Base-by-base conservation (phyloP, 1,139 yeast genomes). In the Lodderomyces oxycetoniae region DNA sequence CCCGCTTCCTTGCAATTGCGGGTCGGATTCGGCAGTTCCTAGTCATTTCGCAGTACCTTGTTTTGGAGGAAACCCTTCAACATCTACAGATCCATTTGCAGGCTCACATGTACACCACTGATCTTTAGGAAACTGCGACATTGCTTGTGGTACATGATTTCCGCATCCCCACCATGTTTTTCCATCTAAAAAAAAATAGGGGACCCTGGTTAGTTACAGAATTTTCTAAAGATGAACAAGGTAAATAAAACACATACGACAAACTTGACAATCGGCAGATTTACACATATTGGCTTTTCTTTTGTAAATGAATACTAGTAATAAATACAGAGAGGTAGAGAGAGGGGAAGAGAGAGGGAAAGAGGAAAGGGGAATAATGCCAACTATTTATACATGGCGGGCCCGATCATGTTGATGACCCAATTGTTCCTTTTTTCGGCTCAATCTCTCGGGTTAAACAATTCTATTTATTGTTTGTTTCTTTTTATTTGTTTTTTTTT, bases 81-180 rank as follows among this genome's bases (percentile, higher is more conserved):
- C 34, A 4, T 23, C 27, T 13, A 40, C 45, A 13, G 44, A 37
- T 20, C 52, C 52, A 35, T 40, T 40, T 14, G 39, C 35, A 14
- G 48, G 43, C 32, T 45, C 47, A 42, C 66, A 60, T 10, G 51
- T 49, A 37, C 66, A 60, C 63, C 73, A 67, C 27, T 59, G 42
- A 4, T 52, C 59, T 37, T 57, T 57, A 9, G 70, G 61, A 10
- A 52, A 48, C 4, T 44, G 39, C 14, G 47, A 43, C 72, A 70
- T 63, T 13, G 71, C 72, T 2, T 46, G 26, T 6, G 71, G 61
- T 28, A 69, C 55, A 41, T 70, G 76, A 26, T 46, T 36, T 3
- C 75, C 76, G 49, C 76, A 70, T 14, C 76, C 76, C 32, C 47
- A 46, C 74, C 75, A 70, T 17, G 74, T 45, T 15, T 53, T 43